phyloP scores from a whole-genome alignment of 495 filamentous ascomycete species.

The Penicillium psychrofluorescens region DNA sequence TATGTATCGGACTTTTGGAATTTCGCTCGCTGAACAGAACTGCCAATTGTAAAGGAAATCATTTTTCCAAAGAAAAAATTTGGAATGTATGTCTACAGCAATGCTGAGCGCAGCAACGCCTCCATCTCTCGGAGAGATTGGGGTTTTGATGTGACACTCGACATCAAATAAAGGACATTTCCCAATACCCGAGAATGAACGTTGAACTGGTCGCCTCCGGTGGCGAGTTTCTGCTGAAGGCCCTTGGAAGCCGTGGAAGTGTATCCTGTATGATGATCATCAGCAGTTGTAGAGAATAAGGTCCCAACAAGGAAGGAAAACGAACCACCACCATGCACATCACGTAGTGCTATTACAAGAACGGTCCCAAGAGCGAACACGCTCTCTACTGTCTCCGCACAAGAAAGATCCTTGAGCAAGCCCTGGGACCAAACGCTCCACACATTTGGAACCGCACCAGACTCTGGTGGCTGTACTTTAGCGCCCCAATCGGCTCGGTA shows the following conservation, averaged over 20 bases:
- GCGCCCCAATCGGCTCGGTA: conserved; percentile 39
- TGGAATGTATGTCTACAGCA: conserved; percentile 6
- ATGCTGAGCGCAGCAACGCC: conserved; percentile 22
- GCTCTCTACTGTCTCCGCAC: conserved; percentile 44
- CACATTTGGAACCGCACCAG: conserved; percentile 15
- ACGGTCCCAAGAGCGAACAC: conserved; percentile 66
- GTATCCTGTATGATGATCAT: conserved; percentile 42
- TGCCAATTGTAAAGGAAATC: no score
- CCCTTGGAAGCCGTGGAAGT: conserved; percentile 55
- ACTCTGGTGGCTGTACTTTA: neutral
- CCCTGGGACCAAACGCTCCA: conserved; percentile 65
- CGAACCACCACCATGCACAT: conserved; percentile 38
- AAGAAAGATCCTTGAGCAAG: conserved; percentile 50
- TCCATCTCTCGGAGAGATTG: conserved; percentile 46
- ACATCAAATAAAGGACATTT: conserved; percentile 74
- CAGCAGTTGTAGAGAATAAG: neutral
- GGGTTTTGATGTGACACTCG: conserved; percentile 50
- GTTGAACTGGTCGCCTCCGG: conserved; percentile 37
- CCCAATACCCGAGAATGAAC: conserved; percentile 69
- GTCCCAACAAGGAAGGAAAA: conserved; percentile 1
- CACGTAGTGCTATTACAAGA: conserved; percentile 56
- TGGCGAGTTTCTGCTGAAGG: conserved; percentile 48
- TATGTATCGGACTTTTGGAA: no score
- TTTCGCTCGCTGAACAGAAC: no score
- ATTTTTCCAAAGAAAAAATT: no score